Evolutionary conservation across 2,329 filamentous ascomycete genomes (phyloP).

Genomic region (Exophiala mesophila): DNA sequence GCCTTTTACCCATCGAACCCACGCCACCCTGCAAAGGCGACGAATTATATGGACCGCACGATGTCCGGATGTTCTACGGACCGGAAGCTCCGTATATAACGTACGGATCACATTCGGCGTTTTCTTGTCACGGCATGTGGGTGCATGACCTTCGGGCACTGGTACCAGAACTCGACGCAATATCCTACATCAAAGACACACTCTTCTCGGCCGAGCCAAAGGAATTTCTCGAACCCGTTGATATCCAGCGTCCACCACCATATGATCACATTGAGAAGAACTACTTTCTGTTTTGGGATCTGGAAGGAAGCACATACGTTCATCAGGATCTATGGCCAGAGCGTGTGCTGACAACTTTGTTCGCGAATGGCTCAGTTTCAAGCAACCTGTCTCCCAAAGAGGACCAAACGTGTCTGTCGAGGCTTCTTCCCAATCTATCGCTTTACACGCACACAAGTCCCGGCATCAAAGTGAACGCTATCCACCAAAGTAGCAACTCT

Average conservation of each 20-base stretch:
- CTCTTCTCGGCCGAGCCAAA: not conserved
- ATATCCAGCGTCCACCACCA: constrained; percentile 46
- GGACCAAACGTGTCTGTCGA: constrained; percentile 45
- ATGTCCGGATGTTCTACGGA: constrained; percentile 55
- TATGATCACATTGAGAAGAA: constrained; percentile 53
- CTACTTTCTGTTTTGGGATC: constrained; percentile 59
- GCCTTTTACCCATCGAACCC: not conserved
- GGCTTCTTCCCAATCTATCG: constrained; percentile 43
- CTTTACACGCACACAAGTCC: not conserved
- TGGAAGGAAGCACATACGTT: constrained; percentile 41
- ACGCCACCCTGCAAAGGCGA: not conserved
- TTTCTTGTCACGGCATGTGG: constrained; percentile 56
- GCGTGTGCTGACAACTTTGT: constrained; percentile 46
- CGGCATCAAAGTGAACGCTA: constrained; percentile 35
- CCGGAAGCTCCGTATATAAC: constrained; percentile 48
- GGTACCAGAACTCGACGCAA: constrained; percentile 44
- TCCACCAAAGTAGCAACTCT: constrained; percentile 58
- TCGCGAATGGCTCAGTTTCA: constrained; percentile 43
- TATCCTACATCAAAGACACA: no score
- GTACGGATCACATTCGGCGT: constrained; percentile 52
- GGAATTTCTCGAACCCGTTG: constrained; percentile 31
- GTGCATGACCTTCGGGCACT: constrained; percentile 46
- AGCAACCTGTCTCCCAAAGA: constrained; percentile 40
- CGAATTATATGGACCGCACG: constrained; percentile 46
- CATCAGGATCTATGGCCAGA: constrained; percentile 52